These are phyloP conservation scores for Chlamydomonas eustigma DNA, from an alignment of 139 green algal genomes.

Conservation along the genomic window DNA sequence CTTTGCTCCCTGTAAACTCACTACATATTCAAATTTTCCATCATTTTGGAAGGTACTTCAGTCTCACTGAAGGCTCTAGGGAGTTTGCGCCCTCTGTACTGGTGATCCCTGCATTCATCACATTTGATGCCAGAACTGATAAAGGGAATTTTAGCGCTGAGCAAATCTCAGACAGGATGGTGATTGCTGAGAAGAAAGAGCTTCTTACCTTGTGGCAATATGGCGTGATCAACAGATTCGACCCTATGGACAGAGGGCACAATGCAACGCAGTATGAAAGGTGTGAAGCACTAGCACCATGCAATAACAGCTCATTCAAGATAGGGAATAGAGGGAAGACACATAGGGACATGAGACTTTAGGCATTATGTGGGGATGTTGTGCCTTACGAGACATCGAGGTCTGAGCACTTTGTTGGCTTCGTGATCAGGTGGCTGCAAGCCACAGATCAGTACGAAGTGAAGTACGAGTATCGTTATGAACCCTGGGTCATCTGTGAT, in stretches of 20 bases:
- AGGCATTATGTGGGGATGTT: not conserved
- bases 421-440: not conserved
- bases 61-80: not conserved
- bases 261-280: slow-evolving; percentile 6
- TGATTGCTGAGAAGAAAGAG: not conserved
- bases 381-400: not conserved
- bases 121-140: not conserved
- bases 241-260: slow-evolving; percentile 1
- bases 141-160: not conserved
- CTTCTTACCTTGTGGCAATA: not conserved
- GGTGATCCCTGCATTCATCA: slow-evolving; percentile 12
- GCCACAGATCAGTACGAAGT: slow-evolving; percentile 7
- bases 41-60: not conserved
- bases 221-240: not conserved
- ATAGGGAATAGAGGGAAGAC: no score
- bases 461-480: slow-evolving; percentile 12
- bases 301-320: no score
- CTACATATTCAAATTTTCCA: not conserved
- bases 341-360: no score
- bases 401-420: not conserved
- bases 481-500: slow-evolving; percentile 35
- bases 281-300: not conserved
- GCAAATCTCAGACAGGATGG: not conserved
- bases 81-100: not conserved
- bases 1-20: no score